These are phyloP conservation scores for Starmerella sirachaensis DNA, from an alignment of 805 yeast genomes.

Conservation along the genomic window DNA sequence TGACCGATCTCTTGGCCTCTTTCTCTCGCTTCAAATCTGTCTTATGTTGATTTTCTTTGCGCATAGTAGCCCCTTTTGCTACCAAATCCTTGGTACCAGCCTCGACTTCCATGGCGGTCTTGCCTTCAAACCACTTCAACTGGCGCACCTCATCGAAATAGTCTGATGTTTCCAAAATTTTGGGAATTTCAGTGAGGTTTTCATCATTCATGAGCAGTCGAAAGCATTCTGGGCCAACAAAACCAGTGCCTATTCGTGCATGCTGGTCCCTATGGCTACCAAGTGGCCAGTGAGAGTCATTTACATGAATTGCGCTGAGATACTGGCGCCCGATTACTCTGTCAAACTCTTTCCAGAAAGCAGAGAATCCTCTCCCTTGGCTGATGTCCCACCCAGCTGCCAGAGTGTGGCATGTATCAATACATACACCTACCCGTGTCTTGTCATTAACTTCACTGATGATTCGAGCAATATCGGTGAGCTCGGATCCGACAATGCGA, in stretches of 20 bases:
- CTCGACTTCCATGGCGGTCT: conserved; percentile 38
- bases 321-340: conserved; percentile 59
- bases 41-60: conserved; percentile 57
- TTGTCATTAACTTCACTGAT: conserved; percentile 72
- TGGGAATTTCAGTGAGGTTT: conserved; percentile 55
- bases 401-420: conserved; percentile 92
- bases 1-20: conserved; percentile 5
- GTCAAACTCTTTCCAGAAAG: conserved; percentile 72
- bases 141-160: conserved; percentile 56
- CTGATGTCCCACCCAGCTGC: conserved; percentile 91
- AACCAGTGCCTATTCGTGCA: conserved; percentile 80
- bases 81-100: conserved; percentile 40
- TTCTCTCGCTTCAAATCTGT: conserved; percentile 43
- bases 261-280: conserved; percentile 87
- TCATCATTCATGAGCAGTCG: conserved; percentile 60
- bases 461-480: conserved; percentile 64
- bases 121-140: conserved; percentile 69
- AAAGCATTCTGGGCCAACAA: conserved; percentile 75
- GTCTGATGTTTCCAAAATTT: conserved; percentile 64
- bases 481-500: conserved; percentile 59
- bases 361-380: conserved; percentile 42
- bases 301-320: conserved; percentile 70
- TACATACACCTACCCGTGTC: conserved; percentile 81
- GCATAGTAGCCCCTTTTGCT: conserved; percentile 51
- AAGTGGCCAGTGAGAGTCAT: conserved; percentile 89